phyloP scores from a whole-genome alignment of 345 rosid species.

The Salix suchowensis region DNA sequence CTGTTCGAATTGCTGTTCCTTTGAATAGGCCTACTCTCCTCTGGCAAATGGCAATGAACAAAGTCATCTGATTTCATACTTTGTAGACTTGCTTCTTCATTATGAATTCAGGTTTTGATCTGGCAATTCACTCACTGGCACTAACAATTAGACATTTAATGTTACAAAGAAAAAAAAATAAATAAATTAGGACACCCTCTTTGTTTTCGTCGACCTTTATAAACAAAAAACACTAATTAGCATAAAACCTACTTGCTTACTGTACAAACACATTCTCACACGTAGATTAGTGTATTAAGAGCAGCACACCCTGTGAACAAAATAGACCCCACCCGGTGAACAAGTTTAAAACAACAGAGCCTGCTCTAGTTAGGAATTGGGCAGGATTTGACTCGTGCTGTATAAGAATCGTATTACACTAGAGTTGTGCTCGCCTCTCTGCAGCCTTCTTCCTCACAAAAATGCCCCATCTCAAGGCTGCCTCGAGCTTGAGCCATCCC shows the following conservation, averaged over 20 bases:
- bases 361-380: neutral
- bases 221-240: neutral
- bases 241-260: conserved; percentile 2
- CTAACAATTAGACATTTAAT: neutral
- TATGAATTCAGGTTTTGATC: neutral
- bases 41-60: neutral
- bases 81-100: neutral
- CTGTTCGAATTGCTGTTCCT: neutral
- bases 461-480: conserved; percentile 26
- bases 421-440: conserved; percentile 26
- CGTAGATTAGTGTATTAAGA: conserved; percentile 6
- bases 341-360: neutral
- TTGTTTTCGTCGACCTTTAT: neutral
- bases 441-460: conserved; percentile 32
- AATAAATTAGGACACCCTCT: neutral
- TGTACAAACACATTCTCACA: conserved; percentile 2
- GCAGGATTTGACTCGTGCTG: conserved; percentile 11
- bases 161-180: neutral
- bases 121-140: neutral
- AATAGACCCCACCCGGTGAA: neutral
- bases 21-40: neutral
- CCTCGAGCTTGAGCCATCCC: conserved; percentile 25
- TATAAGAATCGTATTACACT: conserved; percentile 17
- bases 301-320: neutral
- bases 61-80: neutral